A percentile compares a stretch with the other conserved stretches of the same genome.
phyloP scores from a whole-genome alignment of 768 basidiomycete species.

The Phlegmacium glaucopus region DNA sequence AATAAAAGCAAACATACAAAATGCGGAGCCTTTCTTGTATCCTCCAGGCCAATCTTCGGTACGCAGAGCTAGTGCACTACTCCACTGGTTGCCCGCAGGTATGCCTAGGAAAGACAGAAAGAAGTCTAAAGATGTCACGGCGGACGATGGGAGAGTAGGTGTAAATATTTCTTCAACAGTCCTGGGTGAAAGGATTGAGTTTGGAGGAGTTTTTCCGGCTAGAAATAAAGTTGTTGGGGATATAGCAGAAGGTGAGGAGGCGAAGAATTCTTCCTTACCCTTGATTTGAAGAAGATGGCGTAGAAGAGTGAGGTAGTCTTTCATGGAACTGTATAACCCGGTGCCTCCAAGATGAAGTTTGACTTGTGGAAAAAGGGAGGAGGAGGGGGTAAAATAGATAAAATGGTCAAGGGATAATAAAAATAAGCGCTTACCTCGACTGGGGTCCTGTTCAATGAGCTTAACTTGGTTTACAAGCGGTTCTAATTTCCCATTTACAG shows the following conservation, averaged over 20 bases:
- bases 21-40: slow-evolving; percentile 25
- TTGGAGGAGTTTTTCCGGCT: slow-evolving; percentile 3
- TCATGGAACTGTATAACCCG: slow-evolving; percentile 22
- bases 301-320: slow-evolving; percentile 25
- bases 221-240: background rate
- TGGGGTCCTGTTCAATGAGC: slow-evolving; percentile 22
- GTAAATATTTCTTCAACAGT: slow-evolving; percentile 14
- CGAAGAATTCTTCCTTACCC: slow-evolving; percentile 10
- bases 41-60: slow-evolving; percentile 22
- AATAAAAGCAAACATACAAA: slow-evolving; percentile 16
- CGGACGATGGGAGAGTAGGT: slow-evolving; percentile 12
- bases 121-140: slow-evolving; percentile 3
- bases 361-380: slow-evolving; percentile 7
- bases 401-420: background rate
- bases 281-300: slow-evolving; percentile 27
- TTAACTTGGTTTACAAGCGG: slow-evolving; percentile 11
- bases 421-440: slow-evolving; percentile 12
- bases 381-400: background rate
- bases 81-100: slow-evolving; percentile 7
- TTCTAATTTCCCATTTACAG: slow-evolving; percentile 13
- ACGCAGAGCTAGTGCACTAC: slow-evolving; percentile 21
- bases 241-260: background rate
- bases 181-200: slow-evolving; percentile 10
- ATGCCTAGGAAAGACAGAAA: slow-evolving; percentile 1
- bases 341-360: slow-evolving; percentile 21